Base-by-base conservation (phyloP, 23 red algal species). In the Pyropia yezoensis region DNA sequence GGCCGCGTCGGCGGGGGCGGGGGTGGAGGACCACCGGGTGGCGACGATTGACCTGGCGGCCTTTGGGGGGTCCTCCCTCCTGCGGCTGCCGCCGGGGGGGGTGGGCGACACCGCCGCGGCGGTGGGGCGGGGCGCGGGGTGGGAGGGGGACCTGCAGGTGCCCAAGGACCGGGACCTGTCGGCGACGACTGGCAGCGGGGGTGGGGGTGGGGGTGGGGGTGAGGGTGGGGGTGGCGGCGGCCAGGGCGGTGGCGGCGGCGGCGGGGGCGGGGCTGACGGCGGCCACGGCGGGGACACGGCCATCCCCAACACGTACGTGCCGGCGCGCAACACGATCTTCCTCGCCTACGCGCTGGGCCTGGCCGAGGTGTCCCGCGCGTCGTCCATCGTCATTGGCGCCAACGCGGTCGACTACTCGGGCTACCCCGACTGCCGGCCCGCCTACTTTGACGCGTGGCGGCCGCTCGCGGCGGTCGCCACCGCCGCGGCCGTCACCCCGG, bases 381-480 rank as follows among this genome's bases (percentile, higher is more conserved):
- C 39, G 7, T 52, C 80, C 49, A 83, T 96, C 32, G 90, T 86
- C 77, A 90, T 90, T n/a, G 92, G 92, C 25, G 85, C 92, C 14
- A 96, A 90, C 50, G 92, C 76, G 11, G 83, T 96, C 22, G 92
- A 96, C 62, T 90, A 90, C 26, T 79, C 77, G 20, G 85, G 92
- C 7, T 96, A 96, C 61, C 92, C 92, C 22, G 92, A 96, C 61
- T 96, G 92, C 39, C 62, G 85, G 50, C 85, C 83, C 9, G 53
- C 74, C 14, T 96, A 73, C 66, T 81, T 96, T 58, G 52, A 18
- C 9, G 78, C 73, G 15, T 96, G 90, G 52, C 74, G 85, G 50
- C 53, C 33, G 15, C 33, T 96, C 45, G 84, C 92, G 19, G 50
- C 71, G 27, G 14, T 88, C 26, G 90, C 65, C 18, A 96, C 90